Evolutionary conservation across 1,139 yeast genomes (phyloP).

Genomic region (Kodamaea fungicola): DNA sequence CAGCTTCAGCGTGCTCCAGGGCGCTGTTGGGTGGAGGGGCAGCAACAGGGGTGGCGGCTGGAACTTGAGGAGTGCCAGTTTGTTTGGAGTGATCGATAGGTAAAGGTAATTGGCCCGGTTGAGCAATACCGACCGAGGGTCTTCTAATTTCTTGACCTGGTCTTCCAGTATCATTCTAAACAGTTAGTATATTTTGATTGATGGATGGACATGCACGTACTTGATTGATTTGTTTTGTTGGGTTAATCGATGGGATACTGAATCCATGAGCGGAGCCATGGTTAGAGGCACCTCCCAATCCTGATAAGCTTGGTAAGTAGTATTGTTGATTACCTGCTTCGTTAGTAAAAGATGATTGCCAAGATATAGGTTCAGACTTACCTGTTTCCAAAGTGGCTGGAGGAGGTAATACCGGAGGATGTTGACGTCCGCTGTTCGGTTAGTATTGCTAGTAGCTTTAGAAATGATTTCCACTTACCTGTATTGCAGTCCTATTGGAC

Average conservation of each 20-base stretch:
- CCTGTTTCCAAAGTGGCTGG: constrained; percentile 53
- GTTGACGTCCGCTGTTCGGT: constrained; percentile 33
- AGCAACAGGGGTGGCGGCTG: constrained; percentile 6
- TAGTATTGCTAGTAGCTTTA: constrained; percentile 1
- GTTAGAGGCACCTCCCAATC: constrained; percentile 43
- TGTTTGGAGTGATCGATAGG: constrained; percentile 11
- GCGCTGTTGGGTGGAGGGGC: constrained; percentile 2
- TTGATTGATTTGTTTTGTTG: constrained; percentile 23
- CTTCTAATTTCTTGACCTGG: constrained; percentile 23
- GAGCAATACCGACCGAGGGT: constrained; percentile 20
- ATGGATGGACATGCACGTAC: constrained; percentile 20
- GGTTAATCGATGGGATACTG: constrained; percentile 46
- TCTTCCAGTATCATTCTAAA: constrained; percentile 20
- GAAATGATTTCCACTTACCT: constrained; percentile 32
- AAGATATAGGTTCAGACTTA: constrained; percentile 19
- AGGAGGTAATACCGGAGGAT: constrained; percentile 55
- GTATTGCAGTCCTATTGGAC: constrained; percentile 45
- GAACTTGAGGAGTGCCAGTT: constrained; percentile 7
- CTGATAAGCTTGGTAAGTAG: constrained; percentile 50
- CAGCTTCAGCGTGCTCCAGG: constrained; percentile 3
- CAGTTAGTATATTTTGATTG: constrained; percentile 12
- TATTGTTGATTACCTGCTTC: constrained; percentile 43
- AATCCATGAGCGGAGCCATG: constrained; percentile 40
- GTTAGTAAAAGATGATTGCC: constrained; percentile 11
- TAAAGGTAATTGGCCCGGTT: constrained; percentile 24